Evolutionary conservation across 805 yeast genomes (phyloP).

Genomic region (Candida rishiriensis): DNA sequence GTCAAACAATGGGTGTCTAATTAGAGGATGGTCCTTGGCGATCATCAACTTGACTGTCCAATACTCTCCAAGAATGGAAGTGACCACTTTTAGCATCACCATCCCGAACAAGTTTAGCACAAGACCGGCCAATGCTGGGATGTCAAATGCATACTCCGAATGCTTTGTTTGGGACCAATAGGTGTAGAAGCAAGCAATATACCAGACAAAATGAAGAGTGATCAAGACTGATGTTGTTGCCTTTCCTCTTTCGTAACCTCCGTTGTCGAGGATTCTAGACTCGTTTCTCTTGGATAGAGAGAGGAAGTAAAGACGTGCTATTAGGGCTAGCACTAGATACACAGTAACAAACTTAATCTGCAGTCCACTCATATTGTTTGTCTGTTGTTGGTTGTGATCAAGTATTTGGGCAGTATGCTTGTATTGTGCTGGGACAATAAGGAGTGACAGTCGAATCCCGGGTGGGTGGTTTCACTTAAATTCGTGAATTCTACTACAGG

Average conservation of each 20-base stretch:
- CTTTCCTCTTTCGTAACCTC: constrained; percentile 13
- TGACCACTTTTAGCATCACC: constrained; percentile 6
- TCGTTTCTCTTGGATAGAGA: constrained; percentile 9
- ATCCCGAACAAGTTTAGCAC: constrained; percentile 8
- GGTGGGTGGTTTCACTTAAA: no score
- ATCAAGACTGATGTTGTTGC: constrained; percentile 1
- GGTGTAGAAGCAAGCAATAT: constrained; percentile 1
- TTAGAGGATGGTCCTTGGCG: constrained; percentile 13
- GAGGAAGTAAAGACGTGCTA: constrained; percentile 3
- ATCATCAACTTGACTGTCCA: constrained; percentile 15
- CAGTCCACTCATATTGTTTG: no score
- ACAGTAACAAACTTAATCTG: background rate
- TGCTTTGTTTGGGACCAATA: background rate
- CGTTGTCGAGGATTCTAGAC: constrained; percentile 4
- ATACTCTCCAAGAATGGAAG: constrained; percentile 7
- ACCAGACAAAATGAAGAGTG: constrained; percentile 7
- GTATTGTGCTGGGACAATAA: no score
- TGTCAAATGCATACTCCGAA: constrained; percentile 4
- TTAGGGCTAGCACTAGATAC: constrained; percentile 2
- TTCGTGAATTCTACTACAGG: no score
- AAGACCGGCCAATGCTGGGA: constrained; percentile 1
- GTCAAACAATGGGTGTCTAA: constrained; percentile 11
- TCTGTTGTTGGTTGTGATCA: no score
- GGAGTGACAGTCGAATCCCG: no score
- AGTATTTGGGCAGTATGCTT: no score